These are phyloP conservation scores for Apiotrichum gracile DNA, from an alignment of 1,284 basidiomycete genomes.

Conservation along the genomic window DNA sequence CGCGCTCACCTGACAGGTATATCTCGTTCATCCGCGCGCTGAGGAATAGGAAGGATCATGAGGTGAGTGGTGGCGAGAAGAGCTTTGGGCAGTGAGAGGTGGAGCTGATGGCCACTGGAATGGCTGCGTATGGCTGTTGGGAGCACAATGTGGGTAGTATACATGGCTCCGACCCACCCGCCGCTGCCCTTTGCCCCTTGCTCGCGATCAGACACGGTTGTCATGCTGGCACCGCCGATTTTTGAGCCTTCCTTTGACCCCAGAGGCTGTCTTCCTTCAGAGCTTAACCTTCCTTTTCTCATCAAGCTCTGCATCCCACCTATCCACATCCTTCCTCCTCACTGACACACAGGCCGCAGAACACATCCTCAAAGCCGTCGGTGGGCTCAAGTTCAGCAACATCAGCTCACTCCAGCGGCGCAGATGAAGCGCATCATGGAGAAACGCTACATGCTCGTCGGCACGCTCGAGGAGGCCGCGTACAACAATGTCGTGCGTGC, in stretches of 20 bases:
- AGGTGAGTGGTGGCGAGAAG: slow-evolving; percentile 16
- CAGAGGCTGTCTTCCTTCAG: background rate
- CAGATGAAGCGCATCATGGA: slow-evolving; percentile 46
- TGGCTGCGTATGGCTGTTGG: too few relatives aligned
- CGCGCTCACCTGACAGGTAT: slow-evolving; percentile 21
- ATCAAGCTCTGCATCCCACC: too few relatives aligned
- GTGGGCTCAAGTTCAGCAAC: slow-evolving; percentile 16
- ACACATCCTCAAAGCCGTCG: slow-evolving; percentile 43
- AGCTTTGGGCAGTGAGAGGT: too few relatives aligned
- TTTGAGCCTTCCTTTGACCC: too few relatives aligned
- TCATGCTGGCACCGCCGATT: too few relatives aligned
- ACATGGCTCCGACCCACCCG: too few relatives aligned
- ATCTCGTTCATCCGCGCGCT: slow-evolving; percentile 42
- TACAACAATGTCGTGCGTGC: slow-evolving; percentile 40
- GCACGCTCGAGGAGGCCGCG: slow-evolving; percentile 42
- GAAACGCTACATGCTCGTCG: slow-evolving; percentile 40
- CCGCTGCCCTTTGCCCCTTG: too few relatives aligned
- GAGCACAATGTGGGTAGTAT: too few relatives aligned
- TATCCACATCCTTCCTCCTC: background rate
- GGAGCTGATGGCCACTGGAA: too few relatives aligned
- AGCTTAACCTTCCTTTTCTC: background rate
- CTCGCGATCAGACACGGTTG: too few relatives aligned
- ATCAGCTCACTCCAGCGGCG: slow-evolving; percentile 7
- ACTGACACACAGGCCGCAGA: slow-evolving; percentile 26
- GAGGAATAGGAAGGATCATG: slow-evolving; percentile 25